Percentiles rank a stretch among this genome's conserved stretches.
phyloP scores from a whole-genome alignment of 2,329 filamentous ascomycete genomes.

The Diatrype stigma region DNA sequence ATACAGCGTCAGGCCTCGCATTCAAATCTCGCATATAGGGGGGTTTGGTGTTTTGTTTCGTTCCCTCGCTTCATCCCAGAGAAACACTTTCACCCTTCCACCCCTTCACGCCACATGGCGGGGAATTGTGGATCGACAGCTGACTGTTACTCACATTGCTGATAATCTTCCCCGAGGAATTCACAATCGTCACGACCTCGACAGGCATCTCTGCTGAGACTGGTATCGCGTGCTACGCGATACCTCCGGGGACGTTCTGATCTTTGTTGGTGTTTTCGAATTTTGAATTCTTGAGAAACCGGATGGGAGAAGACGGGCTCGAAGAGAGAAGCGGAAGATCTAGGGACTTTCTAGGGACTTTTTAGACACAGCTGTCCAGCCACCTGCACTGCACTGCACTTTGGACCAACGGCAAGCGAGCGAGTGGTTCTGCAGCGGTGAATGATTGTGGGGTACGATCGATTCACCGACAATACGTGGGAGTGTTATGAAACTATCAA shows the following conservation, averaged over 20 bases:
- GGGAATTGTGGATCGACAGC: neutral
- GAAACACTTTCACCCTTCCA: neutral
- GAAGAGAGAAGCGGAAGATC: neutral
- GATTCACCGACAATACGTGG: conserved; percentile 1
- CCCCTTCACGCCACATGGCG: neutral
- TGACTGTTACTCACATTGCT: conserved; percentile 25
- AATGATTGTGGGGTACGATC: conserved; percentile 1
- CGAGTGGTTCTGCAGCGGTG: neutral
- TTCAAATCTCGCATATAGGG: no score
- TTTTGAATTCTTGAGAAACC: no score
- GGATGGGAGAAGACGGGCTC: neutral
- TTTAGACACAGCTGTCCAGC: neutral
- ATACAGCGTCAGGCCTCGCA: neutral
- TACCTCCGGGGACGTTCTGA: neutral
- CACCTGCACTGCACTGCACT: no score
- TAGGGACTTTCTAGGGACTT: neutral
- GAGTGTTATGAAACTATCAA: neutral
- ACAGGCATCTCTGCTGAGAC: conserved; percentile 19
- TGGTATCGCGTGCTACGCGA: conserved; percentile 3
- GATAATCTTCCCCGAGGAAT: conserved; percentile 29
- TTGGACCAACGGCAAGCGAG: no score
- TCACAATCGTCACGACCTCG: conserved; percentile 28
- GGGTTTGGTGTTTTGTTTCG: neutral
- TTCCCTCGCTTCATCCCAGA: neutral
- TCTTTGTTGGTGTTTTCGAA: neutral